Base-by-base conservation (phyloP, 75 land plant species). In the Pinus taeda region DNA sequence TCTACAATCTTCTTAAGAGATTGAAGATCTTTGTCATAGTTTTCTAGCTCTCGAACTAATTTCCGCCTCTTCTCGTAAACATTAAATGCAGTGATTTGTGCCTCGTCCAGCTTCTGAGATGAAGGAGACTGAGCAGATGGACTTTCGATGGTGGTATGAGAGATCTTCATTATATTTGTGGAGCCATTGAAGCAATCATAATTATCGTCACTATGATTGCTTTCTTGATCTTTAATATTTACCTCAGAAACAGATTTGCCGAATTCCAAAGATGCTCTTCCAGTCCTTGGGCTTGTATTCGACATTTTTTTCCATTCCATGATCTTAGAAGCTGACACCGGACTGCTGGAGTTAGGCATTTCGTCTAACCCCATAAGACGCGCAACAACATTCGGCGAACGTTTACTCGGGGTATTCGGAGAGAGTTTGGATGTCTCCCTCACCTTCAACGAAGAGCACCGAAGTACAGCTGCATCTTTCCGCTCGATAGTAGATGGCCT, bases 281-380 rank as follows among this genome's bases (percentile, higher is more conserved):
- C 62, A 4, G 62, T 60, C 22, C 62, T 60, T 4, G 62, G 62
- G 62, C 62, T 60, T 18, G 21, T 21, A 18, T 20, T 20, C 21
- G 62, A 60, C 20, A 60, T 4, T 49, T 49, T 49, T 9, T 49
- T 49, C 53, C 53, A 49, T 49, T 49, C 53, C 53, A 49, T 1
- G 53, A 49, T 2, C 53, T 49, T 49, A 49, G 53, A 49, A 49
- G 11, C 53, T 49, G 53, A 49, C 53, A 49, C 11, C 36, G 69
- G 69, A 36, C 81, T 71, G 58, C 73, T 57, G 53, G 78, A 57
- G 45, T 76, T 30, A 11, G 89, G 88, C 71, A 93, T 42, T 26
- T 79, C 90, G 30, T 92, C 95, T 15, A 96, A 83, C 11, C 97
- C 97, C 99, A 96, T 96, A 53, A 96, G 80, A 29, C 93, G 60